Percentiles rank a stretch among this genome's conserved stretches.
Conservation (phyloP, 371 early-diverging fungal genomes). For the Mycotypha africana region DNA sequence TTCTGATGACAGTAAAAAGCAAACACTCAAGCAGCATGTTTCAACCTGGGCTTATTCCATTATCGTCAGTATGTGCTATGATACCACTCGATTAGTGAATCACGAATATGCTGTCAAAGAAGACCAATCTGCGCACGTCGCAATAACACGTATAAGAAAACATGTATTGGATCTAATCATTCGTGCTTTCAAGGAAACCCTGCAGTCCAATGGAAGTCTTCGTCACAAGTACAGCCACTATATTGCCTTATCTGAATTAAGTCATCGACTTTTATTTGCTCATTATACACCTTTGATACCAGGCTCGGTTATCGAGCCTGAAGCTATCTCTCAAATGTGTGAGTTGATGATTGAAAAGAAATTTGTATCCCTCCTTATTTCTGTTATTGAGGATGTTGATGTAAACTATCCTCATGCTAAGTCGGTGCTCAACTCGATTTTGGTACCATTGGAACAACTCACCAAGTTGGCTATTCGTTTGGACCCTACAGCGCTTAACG, state of each 20-base stretch:
- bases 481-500: not conserved
- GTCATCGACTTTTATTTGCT: constrained; percentile 60
- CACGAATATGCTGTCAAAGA: constrained; percentile 21
- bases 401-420: constrained; percentile 81
- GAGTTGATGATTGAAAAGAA: constrained; percentile 86
- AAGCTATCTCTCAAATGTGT: constrained; percentile 53
- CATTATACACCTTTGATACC: constrained; percentile 25
- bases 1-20: too few species aligned
- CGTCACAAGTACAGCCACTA: constrained; percentile 65
- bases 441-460: constrained; percentile 84
- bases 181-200: constrained; percentile 55
- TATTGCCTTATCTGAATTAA: constrained; percentile 68
- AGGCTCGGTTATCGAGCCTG: constrained; percentile 29
- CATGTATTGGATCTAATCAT: constrained; percentile 59
- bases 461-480: constrained; percentile 51
- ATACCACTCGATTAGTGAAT: constrained; percentile 28
- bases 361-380: constrained; percentile 73
- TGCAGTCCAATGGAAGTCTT: constrained; percentile 37
- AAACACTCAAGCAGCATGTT: constrained; percentile 55
- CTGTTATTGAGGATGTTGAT: constrained; percentile 78
- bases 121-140: constrained; percentile 16
- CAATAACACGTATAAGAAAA: constrained; percentile 53
- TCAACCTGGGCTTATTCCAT: constrained; percentile 62
- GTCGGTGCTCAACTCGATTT: constrained; percentile 63
- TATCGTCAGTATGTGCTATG: constrained; percentile 54